Evolutionary conservation across 179 eudicot genomes (phyloP).

Genomic region (Drosera spatulata): DNA sequence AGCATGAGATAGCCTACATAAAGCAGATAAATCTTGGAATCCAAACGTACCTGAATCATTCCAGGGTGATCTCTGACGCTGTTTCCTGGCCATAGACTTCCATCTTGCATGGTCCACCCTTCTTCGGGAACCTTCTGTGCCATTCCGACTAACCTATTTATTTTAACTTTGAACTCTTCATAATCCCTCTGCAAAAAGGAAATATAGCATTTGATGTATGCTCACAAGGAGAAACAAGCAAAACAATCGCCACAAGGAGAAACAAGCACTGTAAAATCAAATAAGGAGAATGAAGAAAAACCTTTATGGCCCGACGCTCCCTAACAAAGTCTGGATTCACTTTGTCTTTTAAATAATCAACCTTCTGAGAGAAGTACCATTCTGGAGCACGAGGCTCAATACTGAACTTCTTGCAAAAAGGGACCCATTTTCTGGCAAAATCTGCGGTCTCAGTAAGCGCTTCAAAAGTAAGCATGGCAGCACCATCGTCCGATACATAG

Average conservation of each 20-base stretch:
- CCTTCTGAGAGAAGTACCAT: constrained; percentile 68
- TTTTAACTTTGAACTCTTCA: constrained; percentile 80
- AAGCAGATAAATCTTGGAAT: background rate
- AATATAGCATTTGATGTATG: background rate
- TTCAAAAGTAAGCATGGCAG: constrained; percentile 85
- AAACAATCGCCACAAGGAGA: background rate
- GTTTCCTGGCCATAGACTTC: constrained; percentile 88
- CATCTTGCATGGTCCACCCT: constrained; percentile 95
- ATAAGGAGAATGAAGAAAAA: constrained; percentile 5
- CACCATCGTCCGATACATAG: constrained; percentile 89
- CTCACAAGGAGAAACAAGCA: background rate
- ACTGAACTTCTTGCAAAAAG: constrained; percentile 72
- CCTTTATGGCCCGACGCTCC: constrained; percentile 89
- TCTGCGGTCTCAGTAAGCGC: constrained; percentile 80
- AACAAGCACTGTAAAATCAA: background rate
- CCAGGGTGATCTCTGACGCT: constrained; percentile 87
- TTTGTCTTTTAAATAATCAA: constrained; percentile 74
- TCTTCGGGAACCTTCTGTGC: constrained; percentile 88
- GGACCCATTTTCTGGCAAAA: constrained; percentile 85
- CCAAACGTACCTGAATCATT: constrained; percentile 63
- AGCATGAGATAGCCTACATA: background rate
- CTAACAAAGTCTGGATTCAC: constrained; percentile 82
- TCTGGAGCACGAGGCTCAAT: constrained; percentile 92
- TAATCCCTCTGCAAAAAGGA: constrained; percentile 54
- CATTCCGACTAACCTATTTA: constrained; percentile 78